A percentile compares a stretch with the other conserved stretches of the same genome.
phyloP scores from a whole-genome alignment of 805 yeast genomes.

The Starmerella vaccinii region DNA sequence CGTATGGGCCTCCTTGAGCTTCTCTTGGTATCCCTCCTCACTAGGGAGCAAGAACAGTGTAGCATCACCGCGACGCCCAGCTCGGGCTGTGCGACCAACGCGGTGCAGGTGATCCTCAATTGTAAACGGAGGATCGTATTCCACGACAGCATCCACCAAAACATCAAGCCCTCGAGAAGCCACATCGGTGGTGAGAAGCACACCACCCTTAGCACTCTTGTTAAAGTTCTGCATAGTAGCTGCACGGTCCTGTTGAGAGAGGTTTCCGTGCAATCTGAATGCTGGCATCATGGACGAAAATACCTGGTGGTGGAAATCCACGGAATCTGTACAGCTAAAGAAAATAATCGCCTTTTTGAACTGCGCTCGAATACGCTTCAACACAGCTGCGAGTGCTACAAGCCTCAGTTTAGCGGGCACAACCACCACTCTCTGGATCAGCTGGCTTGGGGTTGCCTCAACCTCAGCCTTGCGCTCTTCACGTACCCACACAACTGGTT shows the following conservation, averaged over 20 bases:
- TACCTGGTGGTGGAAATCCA: conserved; percentile 76
- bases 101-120: conserved; percentile 93
- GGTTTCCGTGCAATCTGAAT: conserved; percentile 79
- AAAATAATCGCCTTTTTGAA: conserved; percentile 50
- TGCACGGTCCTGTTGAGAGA: conserved; percentile 74
- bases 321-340: conserved; percentile 92
- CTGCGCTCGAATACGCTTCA: conserved; percentile 39
- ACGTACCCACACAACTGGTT: conserved; percentile 57
- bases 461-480: conserved; percentile 25
- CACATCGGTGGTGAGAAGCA: conserved; percentile 91
- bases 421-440: conserved; percentile 65
- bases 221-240: conserved; percentile 43
- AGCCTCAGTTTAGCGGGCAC: conserved; percentile 88
- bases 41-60: conserved; percentile 77
- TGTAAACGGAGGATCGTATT: conserved; percentile 90
- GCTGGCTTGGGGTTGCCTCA: conserved; percentile 75
- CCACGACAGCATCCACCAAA: conserved; percentile 76
- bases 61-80: conserved; percentile 79
- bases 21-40: conserved; percentile 60
- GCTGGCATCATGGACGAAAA: conserved; percentile 45
- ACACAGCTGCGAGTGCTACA: conserved; percentile 62
- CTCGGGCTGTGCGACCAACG: conserved; percentile 96
- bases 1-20: conserved; percentile 48
- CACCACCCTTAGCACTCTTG: conserved; percentile 37
- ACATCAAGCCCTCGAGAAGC: conserved; percentile 95